Evolutionary conservation across 257 asterid species (phyloP).

Genomic region (Nicotiana attenuata): DNA sequence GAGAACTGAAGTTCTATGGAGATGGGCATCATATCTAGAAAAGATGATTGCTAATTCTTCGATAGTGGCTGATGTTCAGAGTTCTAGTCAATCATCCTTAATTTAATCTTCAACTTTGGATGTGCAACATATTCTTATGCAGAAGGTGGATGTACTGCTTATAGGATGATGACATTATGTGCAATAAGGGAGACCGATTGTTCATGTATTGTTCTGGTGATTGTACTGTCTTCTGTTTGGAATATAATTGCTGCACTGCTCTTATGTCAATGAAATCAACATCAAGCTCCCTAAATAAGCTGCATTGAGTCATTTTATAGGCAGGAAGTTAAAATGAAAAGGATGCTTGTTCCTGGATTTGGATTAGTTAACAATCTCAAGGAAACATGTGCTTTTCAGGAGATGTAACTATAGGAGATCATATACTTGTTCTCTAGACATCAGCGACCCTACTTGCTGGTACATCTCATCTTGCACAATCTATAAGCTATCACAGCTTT

Average conservation of each 20-base stretch:
- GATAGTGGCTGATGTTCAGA: not conserved
- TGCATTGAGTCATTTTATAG: not conserved
- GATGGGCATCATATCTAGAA: not conserved
- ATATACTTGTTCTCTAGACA: not conserved
- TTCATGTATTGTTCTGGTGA: not conserved
- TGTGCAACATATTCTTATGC: not conserved
- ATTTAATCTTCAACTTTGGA: not conserved
- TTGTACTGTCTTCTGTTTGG: not conserved
- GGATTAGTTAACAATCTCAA: not conserved
- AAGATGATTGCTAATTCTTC: not conserved
- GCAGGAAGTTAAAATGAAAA: conserved; percentile 2
- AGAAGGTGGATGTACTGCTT: not conserved
- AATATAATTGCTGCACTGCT: not conserved
- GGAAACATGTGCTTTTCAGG: not conserved
- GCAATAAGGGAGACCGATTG: not conserved
- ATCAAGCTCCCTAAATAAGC: not conserved
- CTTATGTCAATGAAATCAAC: not conserved
- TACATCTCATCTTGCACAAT: not conserved
- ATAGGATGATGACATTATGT: not conserved
- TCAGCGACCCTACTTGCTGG: conserved; percentile 1
- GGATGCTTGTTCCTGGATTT: not conserved
- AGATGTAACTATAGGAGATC: not conserved
- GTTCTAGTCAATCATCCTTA: not conserved
- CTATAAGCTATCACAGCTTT: not conserved
- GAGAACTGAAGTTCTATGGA: not conserved